Evolutionary conservation across 192 early-diverging fungal genomes (phyloP).

Genomic region (Rhizoclosmatium sp.): DNA sequence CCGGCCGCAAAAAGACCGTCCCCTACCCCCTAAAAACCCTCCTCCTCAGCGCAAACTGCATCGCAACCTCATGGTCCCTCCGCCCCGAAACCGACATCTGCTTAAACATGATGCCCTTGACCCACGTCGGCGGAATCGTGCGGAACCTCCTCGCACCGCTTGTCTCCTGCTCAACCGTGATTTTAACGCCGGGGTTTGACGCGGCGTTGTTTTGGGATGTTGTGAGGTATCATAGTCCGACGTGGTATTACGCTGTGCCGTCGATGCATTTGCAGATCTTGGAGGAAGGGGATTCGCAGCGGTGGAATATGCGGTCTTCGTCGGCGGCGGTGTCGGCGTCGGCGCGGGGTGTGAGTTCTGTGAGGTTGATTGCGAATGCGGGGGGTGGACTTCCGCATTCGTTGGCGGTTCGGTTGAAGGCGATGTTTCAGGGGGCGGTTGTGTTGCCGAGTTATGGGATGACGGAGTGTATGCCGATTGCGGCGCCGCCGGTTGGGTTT

Average conservation of each 20-base stretch:
- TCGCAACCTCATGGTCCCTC: neutral
- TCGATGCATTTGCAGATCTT: conserved; percentile 76
- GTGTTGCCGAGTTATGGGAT: conserved; percentile 55
- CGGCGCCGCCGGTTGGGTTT: conserved; percentile 52
- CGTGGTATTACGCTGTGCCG: conserved; percentile 61
- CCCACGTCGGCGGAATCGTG: conserved; percentile 76
- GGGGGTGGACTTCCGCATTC: conserved; percentile 48
- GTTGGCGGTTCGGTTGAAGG: conserved; percentile 40
- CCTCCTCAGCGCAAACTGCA: neutral
- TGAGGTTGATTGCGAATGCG: conserved; percentile 53
- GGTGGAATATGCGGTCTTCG: neutral
- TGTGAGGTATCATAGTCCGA: conserved; percentile 26
- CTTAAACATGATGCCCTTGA: conserved; percentile 43
- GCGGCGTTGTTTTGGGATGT: conserved; percentile 40
- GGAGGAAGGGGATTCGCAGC: conserved; percentile 1
- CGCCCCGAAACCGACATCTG: conserved; percentile 13
- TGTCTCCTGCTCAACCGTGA: conserved; percentile 67
- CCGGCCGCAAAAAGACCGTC: conserved; percentile 53
- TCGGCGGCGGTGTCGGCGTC: neutral
- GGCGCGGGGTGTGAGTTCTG: conserved; percentile 12
- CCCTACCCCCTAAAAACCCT: conserved; percentile 3
- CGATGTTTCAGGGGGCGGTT: conserved; percentile 31
- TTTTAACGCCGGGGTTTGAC: conserved; percentile 61
- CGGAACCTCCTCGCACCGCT: conserved; percentile 75
- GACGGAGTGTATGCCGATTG: conserved; percentile 60